Conservation (phyloP, 2,329 filamentous ascomycete species). For the Metarhizium humberi region DNA sequence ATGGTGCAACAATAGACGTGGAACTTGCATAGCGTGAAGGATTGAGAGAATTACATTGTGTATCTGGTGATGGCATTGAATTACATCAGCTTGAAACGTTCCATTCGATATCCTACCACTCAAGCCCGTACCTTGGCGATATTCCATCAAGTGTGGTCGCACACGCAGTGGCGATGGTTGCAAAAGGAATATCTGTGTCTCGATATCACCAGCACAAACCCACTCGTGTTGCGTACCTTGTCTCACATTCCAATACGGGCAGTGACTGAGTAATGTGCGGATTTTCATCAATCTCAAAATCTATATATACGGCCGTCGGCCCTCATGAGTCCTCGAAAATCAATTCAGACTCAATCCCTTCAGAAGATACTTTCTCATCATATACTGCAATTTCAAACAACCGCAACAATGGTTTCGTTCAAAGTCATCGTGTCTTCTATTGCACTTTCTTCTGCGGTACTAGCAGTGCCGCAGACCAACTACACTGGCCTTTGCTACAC, state of each 20-base stretch:
- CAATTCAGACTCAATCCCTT: background rate
- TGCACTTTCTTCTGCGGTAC: background rate
- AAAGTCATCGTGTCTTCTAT: background rate
- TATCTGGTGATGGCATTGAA: background rate
- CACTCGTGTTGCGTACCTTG: background rate
- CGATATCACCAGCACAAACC: background rate
- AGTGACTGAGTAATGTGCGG: background rate
- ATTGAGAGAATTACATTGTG: background rate
- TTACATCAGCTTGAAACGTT: background rate
- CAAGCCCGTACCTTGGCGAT: background rate
- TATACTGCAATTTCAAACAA: background rate
- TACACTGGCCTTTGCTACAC: background rate
- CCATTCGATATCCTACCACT: background rate
- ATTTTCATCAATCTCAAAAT: background rate
- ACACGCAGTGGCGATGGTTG: background rate
- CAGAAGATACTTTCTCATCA: background rate
- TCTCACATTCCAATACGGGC: background rate
- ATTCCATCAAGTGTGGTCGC: background rate
- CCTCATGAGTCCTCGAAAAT: background rate
- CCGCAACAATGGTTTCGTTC: background rate
- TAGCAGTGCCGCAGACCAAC: background rate
- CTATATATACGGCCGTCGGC: background rate
- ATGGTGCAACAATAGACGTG: background rate
- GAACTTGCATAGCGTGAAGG: background rate
- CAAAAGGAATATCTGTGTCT: background rate